Evolutionary conservation across 805 yeast genomes (phyloP).

Genomic region (Isabelozyma pseudorhagii): DNA sequence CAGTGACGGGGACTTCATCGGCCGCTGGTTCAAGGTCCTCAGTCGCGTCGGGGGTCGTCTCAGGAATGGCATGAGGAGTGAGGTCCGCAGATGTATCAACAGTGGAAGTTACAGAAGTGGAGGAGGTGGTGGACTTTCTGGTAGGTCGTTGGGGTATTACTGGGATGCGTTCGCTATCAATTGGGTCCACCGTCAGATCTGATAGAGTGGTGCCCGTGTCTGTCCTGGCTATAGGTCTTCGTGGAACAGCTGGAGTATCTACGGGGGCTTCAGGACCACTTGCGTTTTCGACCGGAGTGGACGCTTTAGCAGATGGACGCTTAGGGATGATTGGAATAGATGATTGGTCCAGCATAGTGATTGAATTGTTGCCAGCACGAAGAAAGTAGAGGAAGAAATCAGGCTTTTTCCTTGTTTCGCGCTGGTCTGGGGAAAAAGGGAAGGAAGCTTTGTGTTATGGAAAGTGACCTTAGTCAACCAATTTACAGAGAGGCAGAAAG

Average conservation of each 20-base stretch:
- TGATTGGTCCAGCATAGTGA: neutral
- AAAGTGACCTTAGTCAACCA: too few species aligned
- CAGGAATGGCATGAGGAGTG: slow-evolving; percentile 7
- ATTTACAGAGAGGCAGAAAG: too few species aligned
- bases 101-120: slow-evolving; percentile 4
- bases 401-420: neutral
- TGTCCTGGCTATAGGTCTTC: slow-evolving; percentile 4
- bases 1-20: neutral
- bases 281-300: slow-evolving; percentile 4
- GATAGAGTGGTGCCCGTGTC: neutral
- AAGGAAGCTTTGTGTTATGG: too few species aligned
- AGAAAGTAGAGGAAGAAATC: neutral
- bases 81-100: slow-evolving; percentile 12
- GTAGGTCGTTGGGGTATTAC: neutral
- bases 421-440: neutral
- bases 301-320: slow-evolving; percentile 17
- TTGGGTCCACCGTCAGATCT: neutral
- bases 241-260: slow-evolving; percentile 10
- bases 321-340: slow-evolving; percentile 22
- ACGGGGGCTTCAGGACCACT: slow-evolving; percentile 3
- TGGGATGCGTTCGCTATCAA: too few species aligned
- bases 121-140: neutral
- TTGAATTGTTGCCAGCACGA: neutral
- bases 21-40: neutral
- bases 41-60: neutral